phyloP scores from a whole-genome alignment of 495 filamentous ascomycete genomes.

The Aspergillus sclerotioniger region DNA sequence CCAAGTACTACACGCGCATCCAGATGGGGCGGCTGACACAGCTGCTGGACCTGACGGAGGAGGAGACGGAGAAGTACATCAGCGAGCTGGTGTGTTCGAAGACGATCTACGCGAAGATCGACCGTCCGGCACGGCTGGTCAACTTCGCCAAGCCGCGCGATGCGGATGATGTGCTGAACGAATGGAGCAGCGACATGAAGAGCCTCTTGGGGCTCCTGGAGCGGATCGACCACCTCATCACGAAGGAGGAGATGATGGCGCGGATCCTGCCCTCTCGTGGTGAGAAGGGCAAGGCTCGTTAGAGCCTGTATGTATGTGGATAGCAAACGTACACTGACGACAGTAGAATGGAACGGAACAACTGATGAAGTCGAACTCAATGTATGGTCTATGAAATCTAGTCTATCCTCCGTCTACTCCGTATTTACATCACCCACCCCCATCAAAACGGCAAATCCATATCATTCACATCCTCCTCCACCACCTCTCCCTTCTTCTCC shows the following conservation, averaged over 20 bases:
- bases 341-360: slow-evolving; percentile 26
- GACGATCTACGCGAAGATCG: slow-evolving; percentile 97
- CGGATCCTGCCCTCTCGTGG: slow-evolving; percentile 72
- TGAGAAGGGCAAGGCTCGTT: slow-evolving; percentile 51
- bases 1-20: slow-evolving; percentile 98
- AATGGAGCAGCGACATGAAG: slow-evolving; percentile 99
- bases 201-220: slow-evolving; percentile 87
- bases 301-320: slow-evolving; percentile 4
- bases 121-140: slow-evolving; percentile 86
- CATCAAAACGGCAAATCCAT: slow-evolving; percentile 65
- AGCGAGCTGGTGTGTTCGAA: slow-evolving; percentile 91
- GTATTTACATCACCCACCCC: neutral
- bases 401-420: slow-evolving; percentile 1
- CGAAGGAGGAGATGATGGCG: slow-evolving; percentile 99
- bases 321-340: slow-evolving; percentile 34
- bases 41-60: slow-evolving; percentile 85
- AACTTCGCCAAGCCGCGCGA: slow-evolving; percentile 91
- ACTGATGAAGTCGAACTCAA: neutral
- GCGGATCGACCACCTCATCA: slow-evolving; percentile 96
- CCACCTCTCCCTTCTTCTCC: slow-evolving; percentile 38
- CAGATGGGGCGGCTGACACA: slow-evolving; percentile 83
- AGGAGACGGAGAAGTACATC: slow-evolving; percentile 97
- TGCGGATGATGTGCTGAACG: slow-evolving; percentile 96
- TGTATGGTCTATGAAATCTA: slow-evolving; percentile 2
- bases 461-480: slow-evolving; percentile 57